Percentiles rank a stretch among this genome's conserved stretches.
Evolutionary conservation across 202 grass and related monocot species (phyloP).

Genomic region (Digitaria exilis): DNA sequence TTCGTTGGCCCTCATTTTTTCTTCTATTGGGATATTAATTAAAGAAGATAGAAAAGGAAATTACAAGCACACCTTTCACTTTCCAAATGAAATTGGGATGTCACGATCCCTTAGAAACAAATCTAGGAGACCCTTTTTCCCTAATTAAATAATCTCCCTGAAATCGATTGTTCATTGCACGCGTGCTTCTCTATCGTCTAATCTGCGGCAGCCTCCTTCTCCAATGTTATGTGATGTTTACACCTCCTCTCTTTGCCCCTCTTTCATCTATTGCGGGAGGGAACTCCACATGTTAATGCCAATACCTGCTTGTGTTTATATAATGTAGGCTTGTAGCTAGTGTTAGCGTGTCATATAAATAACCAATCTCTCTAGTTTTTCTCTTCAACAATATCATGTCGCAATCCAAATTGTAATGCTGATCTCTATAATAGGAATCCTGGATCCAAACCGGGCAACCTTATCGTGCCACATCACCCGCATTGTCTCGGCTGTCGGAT

Average conservation of each 20-base stretch:
- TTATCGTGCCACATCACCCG: too few relatives aligned
- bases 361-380: background rate
- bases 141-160: background rate
- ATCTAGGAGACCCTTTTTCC: background rate
- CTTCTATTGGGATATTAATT: background rate
- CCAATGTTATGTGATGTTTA: too few relatives aligned
- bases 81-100: background rate
- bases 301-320: background rate
- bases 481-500: too few relatives aligned
- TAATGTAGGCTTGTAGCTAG: background rate
- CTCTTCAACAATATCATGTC: background rate
- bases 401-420: background rate
- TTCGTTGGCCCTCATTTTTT: background rate
- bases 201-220: too few relatives aligned
- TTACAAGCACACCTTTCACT: constrained; percentile 1
- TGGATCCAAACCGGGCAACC: too few relatives aligned
- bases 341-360: background rate
- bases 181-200: too few relatives aligned
- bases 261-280: background rate
- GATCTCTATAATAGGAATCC: too few relatives aligned
- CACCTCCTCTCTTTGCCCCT: too few relatives aligned
- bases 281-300: background rate
- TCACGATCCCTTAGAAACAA: constrained; percentile 29
- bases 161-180: background rate
- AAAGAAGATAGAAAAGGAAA: too few relatives aligned